Conservation (phyloP, 495 filamentous ascomycete species). For the Aspergillus baeticus region DNA sequence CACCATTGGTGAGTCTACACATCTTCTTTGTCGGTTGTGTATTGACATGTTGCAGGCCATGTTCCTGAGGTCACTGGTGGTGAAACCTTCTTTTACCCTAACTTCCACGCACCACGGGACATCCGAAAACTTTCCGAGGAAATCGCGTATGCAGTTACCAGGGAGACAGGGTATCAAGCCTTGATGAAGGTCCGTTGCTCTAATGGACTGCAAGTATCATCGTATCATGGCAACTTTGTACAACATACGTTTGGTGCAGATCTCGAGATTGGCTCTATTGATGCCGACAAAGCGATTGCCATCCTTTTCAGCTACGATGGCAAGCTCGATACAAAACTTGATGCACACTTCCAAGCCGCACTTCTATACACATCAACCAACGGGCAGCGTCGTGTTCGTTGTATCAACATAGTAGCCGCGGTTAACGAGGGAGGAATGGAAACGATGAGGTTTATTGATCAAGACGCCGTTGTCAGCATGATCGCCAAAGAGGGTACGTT, state of each 20-base stretch:
- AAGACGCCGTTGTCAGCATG: constrained; percentile 84
- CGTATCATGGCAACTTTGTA: constrained; percentile 93
- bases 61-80: constrained; percentile 68
- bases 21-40: background rate
- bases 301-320: constrained; percentile 96
- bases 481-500: constrained; percentile 80
- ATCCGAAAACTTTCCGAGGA: constrained; percentile 80
- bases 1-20: constrained; percentile 68
- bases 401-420: constrained; percentile 87
- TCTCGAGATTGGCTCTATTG: constrained; percentile 89
- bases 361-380: constrained; percentile 90
- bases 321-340: constrained; percentile 91
- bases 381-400: constrained; percentile 88
- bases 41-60: constrained; percentile 29
- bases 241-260: constrained; percentile 95
- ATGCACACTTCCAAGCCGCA: constrained; percentile 97
- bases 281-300: constrained; percentile 89
- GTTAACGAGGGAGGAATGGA: constrained; percentile 83
- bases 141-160: constrained; percentile 80
- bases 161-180: constrained; percentile 94
- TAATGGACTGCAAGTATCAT: constrained; percentile 89
- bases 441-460: constrained; percentile 87
- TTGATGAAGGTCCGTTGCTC: constrained; percentile 99
- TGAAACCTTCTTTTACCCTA: constrained; percentile 93
- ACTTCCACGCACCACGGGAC: constrained; percentile 87